Percentiles rank a stretch among this genome's conserved stretches.
Evolutionary conservation across 2,329 filamentous ascomycete species (phyloP).

Genomic region (Trichoderma guizhouense): DNA sequence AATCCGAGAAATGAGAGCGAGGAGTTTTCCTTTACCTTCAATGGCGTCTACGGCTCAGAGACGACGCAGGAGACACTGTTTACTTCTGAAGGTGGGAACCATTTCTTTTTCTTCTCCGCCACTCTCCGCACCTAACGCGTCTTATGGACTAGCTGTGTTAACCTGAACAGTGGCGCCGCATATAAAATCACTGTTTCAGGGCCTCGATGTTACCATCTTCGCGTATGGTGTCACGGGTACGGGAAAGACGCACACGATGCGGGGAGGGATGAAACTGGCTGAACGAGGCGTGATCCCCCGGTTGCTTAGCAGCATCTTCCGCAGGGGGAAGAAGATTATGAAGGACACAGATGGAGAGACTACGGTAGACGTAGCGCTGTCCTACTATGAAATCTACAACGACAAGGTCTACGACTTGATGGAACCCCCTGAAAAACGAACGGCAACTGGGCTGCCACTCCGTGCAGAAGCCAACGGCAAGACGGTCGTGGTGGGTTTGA

Average conservation of each 20-base stretch:
- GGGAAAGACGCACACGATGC: slow-evolving; percentile 95
- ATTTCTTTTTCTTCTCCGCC: not conserved
- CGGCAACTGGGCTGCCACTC: slow-evolving; percentile 73
- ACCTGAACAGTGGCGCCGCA: slow-evolving; percentile 70
- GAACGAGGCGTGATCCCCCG: slow-evolving; percentile 87
- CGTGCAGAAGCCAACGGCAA: slow-evolving; percentile 83
- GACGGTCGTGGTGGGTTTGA: slow-evolving; percentile 81
- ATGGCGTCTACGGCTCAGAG: slow-evolving; percentile 79
- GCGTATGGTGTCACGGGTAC: slow-evolving; percentile 92
- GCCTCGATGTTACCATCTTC: slow-evolving; percentile 83
- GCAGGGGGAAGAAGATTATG: slow-evolving; percentile 77
- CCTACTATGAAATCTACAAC: slow-evolving; percentile 97
- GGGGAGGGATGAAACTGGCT: slow-evolving; percentile 79
- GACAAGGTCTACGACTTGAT: slow-evolving; percentile 93
- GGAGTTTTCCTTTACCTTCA: slow-evolving; percentile 92
- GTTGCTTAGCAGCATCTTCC: slow-evolving; percentile 79
- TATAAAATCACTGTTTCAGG: slow-evolving; percentile 87
- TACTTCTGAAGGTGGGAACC: slow-evolving; percentile 71
- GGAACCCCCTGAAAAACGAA: slow-evolving; percentile 82
- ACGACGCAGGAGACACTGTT: slow-evolving; percentile 86
- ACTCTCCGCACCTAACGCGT: slow-evolving; percentile 7
- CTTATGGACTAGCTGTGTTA: slow-evolving; percentile 23
- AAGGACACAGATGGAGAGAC: slow-evolving; percentile 73
- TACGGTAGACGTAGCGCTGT: slow-evolving; percentile 69
- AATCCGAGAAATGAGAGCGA: slow-evolving; percentile 91